These are phyloP conservation scores for Coffea canephora DNA, from an alignment of 257 asterid species.

Conservation along the genomic window DNA sequence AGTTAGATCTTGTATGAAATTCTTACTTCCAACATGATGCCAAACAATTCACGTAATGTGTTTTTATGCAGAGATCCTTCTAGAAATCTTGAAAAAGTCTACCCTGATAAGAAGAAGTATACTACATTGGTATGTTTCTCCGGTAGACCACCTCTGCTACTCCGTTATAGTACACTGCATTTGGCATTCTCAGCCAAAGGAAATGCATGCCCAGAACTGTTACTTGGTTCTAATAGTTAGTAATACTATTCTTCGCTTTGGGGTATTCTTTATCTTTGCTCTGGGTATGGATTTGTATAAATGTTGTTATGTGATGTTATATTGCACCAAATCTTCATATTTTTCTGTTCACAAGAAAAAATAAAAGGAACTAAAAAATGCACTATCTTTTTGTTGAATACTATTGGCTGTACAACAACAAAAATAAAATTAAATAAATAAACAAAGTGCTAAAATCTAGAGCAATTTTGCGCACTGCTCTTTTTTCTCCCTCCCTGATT, in stretches of 20 bases:
- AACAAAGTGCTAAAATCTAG: background rate
- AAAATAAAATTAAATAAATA: no score
- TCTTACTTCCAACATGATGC: background rate
- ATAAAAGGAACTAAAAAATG: no score
- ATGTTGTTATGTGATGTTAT: background rate
- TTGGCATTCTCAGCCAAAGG: background rate
- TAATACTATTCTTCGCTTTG: background rate
- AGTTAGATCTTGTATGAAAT: background rate
- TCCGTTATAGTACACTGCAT: background rate
- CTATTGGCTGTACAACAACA: background rate
- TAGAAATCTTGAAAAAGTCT: conserved; percentile 30
- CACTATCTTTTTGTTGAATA: background rate
- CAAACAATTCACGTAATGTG: background rate
- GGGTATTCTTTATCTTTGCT: background rate
- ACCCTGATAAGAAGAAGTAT: conserved; percentile 56
- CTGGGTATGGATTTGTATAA: background rate
- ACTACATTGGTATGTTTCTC: conserved; percentile 57
- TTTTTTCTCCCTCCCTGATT: background rate
- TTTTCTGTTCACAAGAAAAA: no score
- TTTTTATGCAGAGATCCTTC: conserved; percentile 49
- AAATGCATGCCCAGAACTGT: background rate
- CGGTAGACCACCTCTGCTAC: background rate
- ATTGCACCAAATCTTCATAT: background rate
- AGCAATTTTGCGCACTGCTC: background rate
- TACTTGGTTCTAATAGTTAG: background rate